Evolutionary conservation across 495 filamentous ascomycete genomes (phyloP).

Genomic region (Daldinia bambusicola): DNA sequence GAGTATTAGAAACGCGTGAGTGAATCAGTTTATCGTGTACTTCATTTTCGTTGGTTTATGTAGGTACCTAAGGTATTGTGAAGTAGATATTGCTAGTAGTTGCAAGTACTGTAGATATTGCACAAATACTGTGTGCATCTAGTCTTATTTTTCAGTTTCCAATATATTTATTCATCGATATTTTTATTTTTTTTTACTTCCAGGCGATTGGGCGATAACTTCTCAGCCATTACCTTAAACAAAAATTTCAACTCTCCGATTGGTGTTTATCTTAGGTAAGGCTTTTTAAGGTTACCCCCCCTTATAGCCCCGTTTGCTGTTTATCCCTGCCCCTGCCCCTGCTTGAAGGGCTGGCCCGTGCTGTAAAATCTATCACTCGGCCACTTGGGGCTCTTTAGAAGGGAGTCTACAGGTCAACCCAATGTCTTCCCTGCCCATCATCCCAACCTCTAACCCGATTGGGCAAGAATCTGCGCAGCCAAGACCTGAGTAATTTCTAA

Average conservation of each 20-base stretch:
- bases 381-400: too few relatives aligned
- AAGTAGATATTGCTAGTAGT: too few relatives aligned
- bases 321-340: not conserved
- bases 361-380: not conserved
- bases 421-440: too few relatives aligned
- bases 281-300: not conserved
- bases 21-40: constrained; percentile 4
- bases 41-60: not conserved
- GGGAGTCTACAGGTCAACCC: too few relatives aligned
- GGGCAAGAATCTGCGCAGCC: too few relatives aligned
- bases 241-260: constrained; percentile 13
- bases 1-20: not conserved
- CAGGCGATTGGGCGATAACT: constrained; percentile 7
- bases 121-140: too few relatives aligned
- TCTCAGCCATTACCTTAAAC: constrained; percentile 12
- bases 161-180: not conserved
- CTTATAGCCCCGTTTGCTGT: not conserved
- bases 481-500: too few relatives aligned
- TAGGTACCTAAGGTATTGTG: too few relatives aligned
- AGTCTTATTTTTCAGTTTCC: not conserved
- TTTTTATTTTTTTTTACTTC: constrained; percentile 9
- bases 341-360: constrained; percentile 21
- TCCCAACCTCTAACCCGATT: too few relatives aligned
- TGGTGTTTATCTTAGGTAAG: constrained; percentile 11
- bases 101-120: too few relatives aligned